Conservation (phyloP, 768 basidiomycete species). For the Calocybe cyanea region DNA sequence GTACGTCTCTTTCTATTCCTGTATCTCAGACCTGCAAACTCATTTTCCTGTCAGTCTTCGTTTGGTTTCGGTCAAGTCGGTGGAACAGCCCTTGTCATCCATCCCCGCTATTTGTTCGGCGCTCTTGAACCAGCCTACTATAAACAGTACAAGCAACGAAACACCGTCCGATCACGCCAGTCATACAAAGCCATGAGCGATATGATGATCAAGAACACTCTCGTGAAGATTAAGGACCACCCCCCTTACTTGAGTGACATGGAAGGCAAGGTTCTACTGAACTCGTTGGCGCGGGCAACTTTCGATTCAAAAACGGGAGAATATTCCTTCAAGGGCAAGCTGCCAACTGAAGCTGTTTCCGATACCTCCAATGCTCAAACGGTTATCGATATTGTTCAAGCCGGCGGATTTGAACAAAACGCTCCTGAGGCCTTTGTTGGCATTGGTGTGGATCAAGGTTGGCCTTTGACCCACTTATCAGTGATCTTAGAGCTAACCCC, state of each 20-base stretch:
- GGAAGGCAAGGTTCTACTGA: constrained; percentile 83
- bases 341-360: constrained; percentile 46
- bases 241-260: constrained; percentile 87
- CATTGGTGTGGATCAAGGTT: constrained; percentile 88
- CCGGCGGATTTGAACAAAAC: constrained; percentile 24
- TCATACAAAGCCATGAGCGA: constrained; percentile 92
- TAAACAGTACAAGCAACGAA: constrained; percentile 69
- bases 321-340: constrained; percentile 71
- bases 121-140: constrained; percentile 76
- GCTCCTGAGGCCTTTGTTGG: constrained; percentile 51
- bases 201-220: constrained; percentile 90
- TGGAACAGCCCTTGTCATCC: constrained; percentile 81
- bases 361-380: constrained; percentile 69
- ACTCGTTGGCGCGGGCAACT: constrained; percentile 85
- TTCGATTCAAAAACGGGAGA: constrained; percentile 83
- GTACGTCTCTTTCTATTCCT: constrained; percentile 35
- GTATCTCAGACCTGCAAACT: background rate
- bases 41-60: constrained; percentile 53
- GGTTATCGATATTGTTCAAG: constrained; percentile 50
- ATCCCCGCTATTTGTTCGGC: constrained; percentile 90
- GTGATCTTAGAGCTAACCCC: constrained; percentile 1
- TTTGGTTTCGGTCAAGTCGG: constrained; percentile 99
- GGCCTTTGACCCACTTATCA: constrained; percentile 14
- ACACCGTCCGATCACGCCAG: constrained; percentile 59
- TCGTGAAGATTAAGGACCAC: constrained; percentile 92